phyloP scores from a whole-genome alignment of 768 basidiomycete species.

The Pleurotus cornucopiae region DNA sequence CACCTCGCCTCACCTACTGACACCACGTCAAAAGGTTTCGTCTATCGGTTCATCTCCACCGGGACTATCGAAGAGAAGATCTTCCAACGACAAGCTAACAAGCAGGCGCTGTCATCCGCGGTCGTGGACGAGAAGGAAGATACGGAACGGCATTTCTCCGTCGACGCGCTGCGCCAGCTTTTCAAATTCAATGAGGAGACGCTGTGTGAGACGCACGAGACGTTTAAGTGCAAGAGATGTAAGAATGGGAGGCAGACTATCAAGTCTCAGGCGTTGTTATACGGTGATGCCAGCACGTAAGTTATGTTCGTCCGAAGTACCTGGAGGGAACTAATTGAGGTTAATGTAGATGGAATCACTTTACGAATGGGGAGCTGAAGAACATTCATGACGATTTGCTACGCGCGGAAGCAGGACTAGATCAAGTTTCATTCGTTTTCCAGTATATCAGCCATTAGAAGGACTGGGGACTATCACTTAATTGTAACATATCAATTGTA shows the following conservation, averaged over 20 bases:
- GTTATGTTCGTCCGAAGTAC: constrained; percentile 27
- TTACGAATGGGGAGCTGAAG: constrained; percentile 81
- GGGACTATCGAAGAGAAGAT: constrained; percentile 99
- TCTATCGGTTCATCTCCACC: constrained; percentile 96
- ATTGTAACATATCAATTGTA: constrained; percentile 1
- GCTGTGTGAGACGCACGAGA: constrained; percentile 92
- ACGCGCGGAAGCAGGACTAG: constrained; percentile 79
- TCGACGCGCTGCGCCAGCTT: constrained; percentile 83
- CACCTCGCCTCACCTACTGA: background rate
- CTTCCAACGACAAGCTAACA: constrained; percentile 94
- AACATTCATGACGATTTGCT: constrained; percentile 95
- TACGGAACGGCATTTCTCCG: constrained; percentile 90
- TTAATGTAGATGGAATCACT: constrained; percentile 88
- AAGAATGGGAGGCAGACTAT: constrained; percentile 78
- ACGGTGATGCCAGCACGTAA: constrained; percentile 97
- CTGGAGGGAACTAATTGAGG: background rate
- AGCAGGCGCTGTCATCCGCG: constrained; percentile 95
- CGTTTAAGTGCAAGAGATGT: constrained; percentile 95
- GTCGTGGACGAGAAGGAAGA: constrained; percentile 98
- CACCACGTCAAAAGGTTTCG: constrained; percentile 62
- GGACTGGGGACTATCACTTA: constrained; percentile 2
- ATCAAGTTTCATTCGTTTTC: constrained; percentile 92
- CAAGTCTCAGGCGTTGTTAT: constrained; percentile 83
- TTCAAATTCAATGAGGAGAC: constrained; percentile 90
- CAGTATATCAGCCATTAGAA: constrained; percentile 87